Percentiles rank a stretch among this genome's conserved stretches.
Evolutionary conservation across 176 grass and related monocot species (phyloP).

Genomic region (Chrysopogon serrulatus): DNA sequence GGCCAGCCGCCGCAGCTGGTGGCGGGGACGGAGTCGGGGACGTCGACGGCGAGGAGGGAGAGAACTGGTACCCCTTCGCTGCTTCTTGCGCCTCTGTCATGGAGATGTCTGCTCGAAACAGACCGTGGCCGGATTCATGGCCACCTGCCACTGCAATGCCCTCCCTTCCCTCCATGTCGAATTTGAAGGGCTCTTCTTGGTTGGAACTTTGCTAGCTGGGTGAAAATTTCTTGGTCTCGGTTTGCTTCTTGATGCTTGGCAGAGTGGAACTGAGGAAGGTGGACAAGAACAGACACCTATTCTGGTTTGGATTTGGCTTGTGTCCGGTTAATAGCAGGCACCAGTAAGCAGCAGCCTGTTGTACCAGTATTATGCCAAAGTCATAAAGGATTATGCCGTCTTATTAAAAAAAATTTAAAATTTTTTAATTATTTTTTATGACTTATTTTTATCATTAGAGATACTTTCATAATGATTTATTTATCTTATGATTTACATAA

Average conservation of each 20-base stretch:
- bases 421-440: too few species aligned
- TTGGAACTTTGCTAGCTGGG: not conserved
- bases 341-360: not conserved
- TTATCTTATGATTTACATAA: too few species aligned
- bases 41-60: constrained; percentile 51
- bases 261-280: constrained; percentile 4
- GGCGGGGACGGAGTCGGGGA: constrained; percentile 57
- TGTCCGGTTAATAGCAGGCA: constrained; percentile 30
- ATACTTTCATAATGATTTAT: too few species aligned
- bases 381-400: not conserved
- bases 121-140: constrained; percentile 22
- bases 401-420: too few species aligned
- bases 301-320: constrained; percentile 17
- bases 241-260: not conserved
- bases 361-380: not conserved
- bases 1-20: not conserved
- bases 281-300: constrained; percentile 14
- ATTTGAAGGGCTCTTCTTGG: not conserved
- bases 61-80: constrained; percentile 30
- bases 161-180: constrained; percentile 40
- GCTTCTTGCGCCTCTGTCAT: constrained; percentile 29
- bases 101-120: constrained; percentile 24
- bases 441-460: too few species aligned
- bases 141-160: constrained; percentile 29
- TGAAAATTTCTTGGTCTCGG: constrained; percentile 4